Percentiles rank a stretch among this genome's conserved stretches.
Conservation (phyloP, 208 protist genomes). For the Leptomonas seymouri region DNA sequence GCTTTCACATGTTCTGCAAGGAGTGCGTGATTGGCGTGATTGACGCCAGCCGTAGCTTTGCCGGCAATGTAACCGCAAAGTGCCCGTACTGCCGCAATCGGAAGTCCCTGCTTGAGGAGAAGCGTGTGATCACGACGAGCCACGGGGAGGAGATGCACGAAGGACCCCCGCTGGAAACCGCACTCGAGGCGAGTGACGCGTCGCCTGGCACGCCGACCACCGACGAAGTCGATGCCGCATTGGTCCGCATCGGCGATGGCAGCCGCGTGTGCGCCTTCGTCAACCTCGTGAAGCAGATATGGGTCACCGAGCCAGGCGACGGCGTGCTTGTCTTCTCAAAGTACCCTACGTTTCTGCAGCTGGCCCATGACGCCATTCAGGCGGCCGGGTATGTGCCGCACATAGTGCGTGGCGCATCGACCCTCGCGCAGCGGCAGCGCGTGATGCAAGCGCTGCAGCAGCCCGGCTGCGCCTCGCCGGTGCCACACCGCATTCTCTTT, state of each 20-base stretch:
- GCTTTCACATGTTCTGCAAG: conserved; percentile 67
- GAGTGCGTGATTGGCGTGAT: conserved; percentile 55
- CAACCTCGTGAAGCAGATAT: conserved; percentile 39
- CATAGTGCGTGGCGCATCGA: conserved; percentile 44
- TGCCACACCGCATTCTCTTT: conserved; percentile 46
- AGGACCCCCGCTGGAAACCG: background rate
- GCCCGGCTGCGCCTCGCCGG: background rate
- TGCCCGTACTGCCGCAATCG: conserved; percentile 51
- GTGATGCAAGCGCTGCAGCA: conserved; percentile 40
- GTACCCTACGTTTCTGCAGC: conserved; percentile 38
- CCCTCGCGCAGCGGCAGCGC: conserved; percentile 41
- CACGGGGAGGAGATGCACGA: too few relatives aligned
- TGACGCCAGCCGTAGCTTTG: conserved; percentile 28
- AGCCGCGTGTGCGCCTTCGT: conserved; percentile 40
- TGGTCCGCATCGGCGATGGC: conserved; percentile 36
- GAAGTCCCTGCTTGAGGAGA: conserved; percentile 35
- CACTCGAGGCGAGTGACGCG: background rate
- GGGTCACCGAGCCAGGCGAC: conserved; percentile 32
- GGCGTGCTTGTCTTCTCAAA: conserved; percentile 59
- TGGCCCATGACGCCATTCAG: conserved; percentile 26
- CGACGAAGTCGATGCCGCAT: conserved; percentile 15
- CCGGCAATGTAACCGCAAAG: conserved; percentile 33
- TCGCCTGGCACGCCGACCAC: background rate
- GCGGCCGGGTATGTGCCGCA: conserved; percentile 34
- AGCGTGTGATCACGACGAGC: conserved; percentile 18